A percentile compares a stretch with the other conserved stretches of the same genome.
Evolutionary conservation across 73 alveolate genomes (phyloP).

Genomic region (Tetrahymena elliotti): DNA sequence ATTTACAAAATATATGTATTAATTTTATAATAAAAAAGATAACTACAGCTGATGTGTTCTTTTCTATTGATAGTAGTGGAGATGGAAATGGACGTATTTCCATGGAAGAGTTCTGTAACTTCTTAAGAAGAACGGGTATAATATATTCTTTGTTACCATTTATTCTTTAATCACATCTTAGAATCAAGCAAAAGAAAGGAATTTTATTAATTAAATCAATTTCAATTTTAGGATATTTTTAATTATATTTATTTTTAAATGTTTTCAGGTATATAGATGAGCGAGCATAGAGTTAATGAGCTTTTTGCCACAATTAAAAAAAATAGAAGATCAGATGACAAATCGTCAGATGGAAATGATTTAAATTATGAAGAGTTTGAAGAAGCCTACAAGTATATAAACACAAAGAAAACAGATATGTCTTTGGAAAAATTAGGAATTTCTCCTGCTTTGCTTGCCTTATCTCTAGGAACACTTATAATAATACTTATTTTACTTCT

Average conservation of each 20-base stretch:
- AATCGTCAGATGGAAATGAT: background rate
- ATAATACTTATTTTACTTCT: background rate
- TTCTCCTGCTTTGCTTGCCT: background rate
- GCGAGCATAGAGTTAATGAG: slow-evolving; percentile 4
- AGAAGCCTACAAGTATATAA: background rate
- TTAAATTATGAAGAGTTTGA: background rate
- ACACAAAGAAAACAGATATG: background rate
- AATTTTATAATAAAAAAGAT: background rate
- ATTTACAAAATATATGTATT: too few species aligned
- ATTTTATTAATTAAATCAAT: too few species aligned
- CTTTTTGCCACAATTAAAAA: background rate
- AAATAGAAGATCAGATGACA: background rate
- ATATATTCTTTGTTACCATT: background rate
- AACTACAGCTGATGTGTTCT: background rate
- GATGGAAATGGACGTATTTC: background rate
- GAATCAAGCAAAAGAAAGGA: too few species aligned
- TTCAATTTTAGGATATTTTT: too few species aligned
- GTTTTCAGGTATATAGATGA: background rate
- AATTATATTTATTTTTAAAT: too few species aligned
- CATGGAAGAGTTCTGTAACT: background rate
- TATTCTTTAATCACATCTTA: too few species aligned
- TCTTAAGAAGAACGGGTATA: background rate
- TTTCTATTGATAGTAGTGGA: background rate
- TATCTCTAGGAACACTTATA: background rate
- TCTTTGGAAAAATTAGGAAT: background rate